phyloP scores from a whole-genome alignment of 805 yeast genomes.

The Pichia paraexigua region DNA sequence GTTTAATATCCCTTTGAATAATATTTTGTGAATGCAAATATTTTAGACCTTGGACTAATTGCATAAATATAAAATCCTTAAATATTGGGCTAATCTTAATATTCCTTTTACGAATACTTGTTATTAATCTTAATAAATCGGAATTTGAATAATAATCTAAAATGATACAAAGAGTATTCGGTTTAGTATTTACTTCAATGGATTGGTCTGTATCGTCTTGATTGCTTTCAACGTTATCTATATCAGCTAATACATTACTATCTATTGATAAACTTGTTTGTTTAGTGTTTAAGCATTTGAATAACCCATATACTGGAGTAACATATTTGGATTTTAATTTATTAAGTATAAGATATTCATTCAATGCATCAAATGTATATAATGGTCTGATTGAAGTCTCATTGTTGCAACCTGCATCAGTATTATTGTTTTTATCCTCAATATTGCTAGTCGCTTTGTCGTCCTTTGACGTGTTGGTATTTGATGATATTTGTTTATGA shows the following conservation, averaged over 20 bases:
- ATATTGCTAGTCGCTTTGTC: neutral
- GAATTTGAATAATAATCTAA: constrained; percentile 39
- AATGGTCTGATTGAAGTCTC: neutral
- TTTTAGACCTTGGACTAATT: constrained; percentile 44
- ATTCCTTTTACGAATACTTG: constrained; percentile 31
- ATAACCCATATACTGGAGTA: constrained; percentile 12
- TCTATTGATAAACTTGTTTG: neutral
- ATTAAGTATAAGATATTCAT: constrained; percentile 23
- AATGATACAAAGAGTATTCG: constrained; percentile 25
- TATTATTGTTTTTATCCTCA: no score
- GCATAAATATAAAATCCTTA: constrained; percentile 39
- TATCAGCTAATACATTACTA: neutral
- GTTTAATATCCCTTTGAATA: constrained; percentile 46
- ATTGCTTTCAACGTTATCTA: neutral
- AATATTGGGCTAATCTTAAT: constrained; percentile 27
- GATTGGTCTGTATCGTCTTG: neutral
- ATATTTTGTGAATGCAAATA: constrained; percentile 36
- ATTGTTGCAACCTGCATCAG: neutral
- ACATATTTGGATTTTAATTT: constrained; percentile 9
- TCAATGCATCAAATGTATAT: constrained; percentile 17
- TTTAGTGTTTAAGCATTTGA: constrained; percentile 1
- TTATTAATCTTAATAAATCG: constrained; percentile 39
- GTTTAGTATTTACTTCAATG: neutral
- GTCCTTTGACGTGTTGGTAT: no score
- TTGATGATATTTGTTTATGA: neutral